phyloP scores from a whole-genome alignment of 352 stramenopile genomes.

The Phytophthora pistaciae region DNA sequence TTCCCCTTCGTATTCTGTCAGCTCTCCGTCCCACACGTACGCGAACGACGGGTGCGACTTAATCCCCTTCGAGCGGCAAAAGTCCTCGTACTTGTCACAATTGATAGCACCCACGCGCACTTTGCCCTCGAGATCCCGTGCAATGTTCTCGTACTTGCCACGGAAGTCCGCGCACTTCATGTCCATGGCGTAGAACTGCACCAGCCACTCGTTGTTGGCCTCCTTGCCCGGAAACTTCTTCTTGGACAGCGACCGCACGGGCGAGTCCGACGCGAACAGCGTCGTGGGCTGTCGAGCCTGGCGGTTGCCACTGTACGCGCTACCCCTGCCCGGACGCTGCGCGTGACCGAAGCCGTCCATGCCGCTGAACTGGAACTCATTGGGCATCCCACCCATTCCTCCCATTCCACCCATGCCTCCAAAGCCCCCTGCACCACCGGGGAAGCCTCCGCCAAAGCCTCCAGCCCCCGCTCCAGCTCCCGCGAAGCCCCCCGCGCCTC shows the following conservation, averaged over 20 bases:
- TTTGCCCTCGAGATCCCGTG: constrained; percentile 70
- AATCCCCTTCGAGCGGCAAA: constrained; percentile 61
- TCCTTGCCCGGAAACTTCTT: constrained; percentile 80
- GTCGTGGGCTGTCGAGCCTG: constrained; percentile 39
- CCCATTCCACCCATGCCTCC: constrained; percentile 8
- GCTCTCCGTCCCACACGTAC: constrained; percentile 75
- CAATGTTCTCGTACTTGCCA: constrained; percentile 68
- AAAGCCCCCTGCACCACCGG: constrained; percentile 23
- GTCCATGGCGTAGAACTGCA: constrained; percentile 83
- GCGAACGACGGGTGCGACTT: constrained; percentile 61
- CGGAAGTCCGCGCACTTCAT: constrained; percentile 59
- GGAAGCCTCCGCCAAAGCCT: constrained; percentile 43
- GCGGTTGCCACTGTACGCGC: constrained; percentile 7
- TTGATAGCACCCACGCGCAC: constrained; percentile 84
- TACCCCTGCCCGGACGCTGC: constrained; percentile 25
- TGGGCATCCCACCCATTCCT: constrained; percentile 44
- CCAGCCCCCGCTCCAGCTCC: constrained; percentile 27
- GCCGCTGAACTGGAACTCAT: constrained; percentile 82
- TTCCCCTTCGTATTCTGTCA: constrained; percentile 61
- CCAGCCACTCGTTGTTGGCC: constrained; percentile 84
- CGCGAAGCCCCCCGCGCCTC: constrained; percentile 10
- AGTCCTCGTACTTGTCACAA: constrained; percentile 67
- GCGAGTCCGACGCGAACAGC: constrained; percentile 73
- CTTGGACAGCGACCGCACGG: constrained; percentile 63
- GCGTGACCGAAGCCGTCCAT: constrained; percentile 84